Conservation (phyloP, 805 yeast species). For the Candida ortonii region DNA sequence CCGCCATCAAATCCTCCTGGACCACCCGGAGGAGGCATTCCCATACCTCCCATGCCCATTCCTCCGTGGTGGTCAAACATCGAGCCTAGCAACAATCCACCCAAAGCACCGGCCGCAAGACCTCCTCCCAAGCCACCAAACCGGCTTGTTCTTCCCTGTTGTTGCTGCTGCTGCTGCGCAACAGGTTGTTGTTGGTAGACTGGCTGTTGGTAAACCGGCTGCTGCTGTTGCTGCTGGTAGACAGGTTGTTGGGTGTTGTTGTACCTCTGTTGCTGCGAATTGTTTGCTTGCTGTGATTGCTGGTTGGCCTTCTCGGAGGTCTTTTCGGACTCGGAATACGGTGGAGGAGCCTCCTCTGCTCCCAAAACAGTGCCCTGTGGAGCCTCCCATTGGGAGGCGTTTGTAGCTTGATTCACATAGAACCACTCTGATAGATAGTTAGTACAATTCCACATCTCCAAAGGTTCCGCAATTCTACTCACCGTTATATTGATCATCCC, state of each 20-base stretch:
- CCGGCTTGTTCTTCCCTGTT: slow-evolving; percentile 9
- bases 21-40: slow-evolving; percentile 10
- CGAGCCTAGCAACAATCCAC: slow-evolving; percentile 28
- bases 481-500: slow-evolving; percentile 59
- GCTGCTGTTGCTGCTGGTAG: slow-evolving; percentile 16
- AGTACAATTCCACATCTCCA: slow-evolving; percentile 6
- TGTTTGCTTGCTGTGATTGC: slow-evolving; percentile 18
- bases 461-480: slow-evolving; percentile 7
- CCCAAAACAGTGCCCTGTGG: slow-evolving; percentile 59
- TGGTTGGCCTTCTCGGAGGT: slow-evolving; percentile 9
- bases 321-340: slow-evolving; percentile 19
- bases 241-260: slow-evolving; percentile 16
- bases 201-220: slow-evolving; percentile 20
- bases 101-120: slow-evolving; percentile 32
- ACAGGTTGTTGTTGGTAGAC: slow-evolving; percentile 18
- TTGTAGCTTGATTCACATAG: slow-evolving; percentile 70
- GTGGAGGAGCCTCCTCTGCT: slow-evolving; percentile 37
- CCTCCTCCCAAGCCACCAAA: slow-evolving; percentile 31
- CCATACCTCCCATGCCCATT: slow-evolving; percentile 11
- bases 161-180: slow-evolving; percentile 23
- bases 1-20: slow-evolving; percentile 12
- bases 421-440: slow-evolving; percentile 48
- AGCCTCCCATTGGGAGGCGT: slow-evolving; percentile 87
- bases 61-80: slow-evolving; percentile 18
- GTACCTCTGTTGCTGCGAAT: slow-evolving; percentile 18